Percentiles rank a stretch among this genome's conserved stretches.
Evolutionary conservation across 306 rosid species (phyloP).

Genomic region (Corylus americana): DNA sequence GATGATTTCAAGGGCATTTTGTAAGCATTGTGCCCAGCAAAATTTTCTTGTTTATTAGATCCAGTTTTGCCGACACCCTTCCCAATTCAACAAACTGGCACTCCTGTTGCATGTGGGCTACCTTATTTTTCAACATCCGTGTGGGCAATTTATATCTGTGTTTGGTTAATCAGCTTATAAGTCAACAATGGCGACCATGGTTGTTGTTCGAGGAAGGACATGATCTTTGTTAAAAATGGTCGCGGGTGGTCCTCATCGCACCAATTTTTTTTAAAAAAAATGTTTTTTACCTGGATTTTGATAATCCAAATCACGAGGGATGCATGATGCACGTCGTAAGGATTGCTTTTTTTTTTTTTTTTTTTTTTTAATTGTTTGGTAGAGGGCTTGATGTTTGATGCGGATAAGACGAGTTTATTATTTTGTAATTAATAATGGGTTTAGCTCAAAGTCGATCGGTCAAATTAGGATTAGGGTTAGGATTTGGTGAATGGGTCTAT

Average conservation of each 20-base stretch:
- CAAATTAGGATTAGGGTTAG: too few species aligned
- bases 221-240: not conserved
- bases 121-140: conserved; percentile 1
- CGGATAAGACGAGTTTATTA: too few species aligned
- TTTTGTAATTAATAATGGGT: too few species aligned
- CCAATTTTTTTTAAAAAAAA: not conserved
- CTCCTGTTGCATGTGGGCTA: not conserved
- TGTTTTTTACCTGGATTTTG: not conserved
- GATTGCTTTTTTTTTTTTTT: not conserved
- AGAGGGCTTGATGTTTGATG: too few species aligned
- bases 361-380: too few species aligned
- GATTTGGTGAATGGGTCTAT: too few species aligned
- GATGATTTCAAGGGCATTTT: conserved; percentile 20
- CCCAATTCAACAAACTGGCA: conserved; percentile 25
- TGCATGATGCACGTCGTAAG: too few species aligned
- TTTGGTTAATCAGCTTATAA: not conserved
- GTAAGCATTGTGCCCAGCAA: conserved; percentile 32
- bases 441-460: too few species aligned
- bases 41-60: conserved; percentile 1
- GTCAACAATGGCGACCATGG: not conserved
- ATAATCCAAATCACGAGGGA: not conserved
- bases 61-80: conserved; percentile 19
- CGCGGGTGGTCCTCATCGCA: not conserved
- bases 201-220: not conserved
- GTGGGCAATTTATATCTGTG: not conserved